These are phyloP conservation scores for Ajuga chamaepitys DNA, from an alignment of 257 asterid genomes.

Conservation along the genomic window DNA sequence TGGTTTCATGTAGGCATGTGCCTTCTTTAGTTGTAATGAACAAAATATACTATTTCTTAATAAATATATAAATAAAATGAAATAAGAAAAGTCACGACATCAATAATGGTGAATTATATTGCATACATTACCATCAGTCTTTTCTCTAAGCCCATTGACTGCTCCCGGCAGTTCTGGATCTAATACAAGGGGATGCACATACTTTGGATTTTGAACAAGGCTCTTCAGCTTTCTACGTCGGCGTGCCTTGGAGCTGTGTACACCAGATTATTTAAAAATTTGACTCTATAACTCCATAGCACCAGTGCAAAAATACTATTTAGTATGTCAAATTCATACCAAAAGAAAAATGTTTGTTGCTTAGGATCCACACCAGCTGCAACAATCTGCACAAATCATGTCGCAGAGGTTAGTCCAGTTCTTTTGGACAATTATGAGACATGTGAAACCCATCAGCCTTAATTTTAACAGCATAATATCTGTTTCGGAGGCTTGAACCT, in stretches of 20 bases:
- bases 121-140: constrained; percentile 58
- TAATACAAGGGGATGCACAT: constrained; percentile 64
- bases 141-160: constrained; percentile 45
- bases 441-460: background rate
- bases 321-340: constrained; percentile 44
- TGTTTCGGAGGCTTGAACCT: background rate
- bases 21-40: too few species aligned
- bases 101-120: background rate
- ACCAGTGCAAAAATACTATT: constrained; percentile 8
- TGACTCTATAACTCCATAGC: constrained; percentile 8
- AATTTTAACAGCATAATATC: background rate
- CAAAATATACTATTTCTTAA: too few species aligned
- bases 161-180: constrained; percentile 55
- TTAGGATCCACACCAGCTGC: constrained; percentile 89
- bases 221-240: constrained; percentile 45
- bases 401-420: constrained; percentile 9
- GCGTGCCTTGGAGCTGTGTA: constrained; percentile 63
- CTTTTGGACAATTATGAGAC: constrained; percentile 6
- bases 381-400: constrained; percentile 49
- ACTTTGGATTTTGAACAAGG: constrained; percentile 42
- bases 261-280: constrained; percentile 24
- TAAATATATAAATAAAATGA: background rate
- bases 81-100: background rate
- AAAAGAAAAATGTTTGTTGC: constrained; percentile 73
- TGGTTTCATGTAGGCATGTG: too few species aligned